Evolutionary conservation across 306 rosid species (phyloP), one percentile per base, ranked within the genome.

Genomic region (Dryas drummondii): DNA sequence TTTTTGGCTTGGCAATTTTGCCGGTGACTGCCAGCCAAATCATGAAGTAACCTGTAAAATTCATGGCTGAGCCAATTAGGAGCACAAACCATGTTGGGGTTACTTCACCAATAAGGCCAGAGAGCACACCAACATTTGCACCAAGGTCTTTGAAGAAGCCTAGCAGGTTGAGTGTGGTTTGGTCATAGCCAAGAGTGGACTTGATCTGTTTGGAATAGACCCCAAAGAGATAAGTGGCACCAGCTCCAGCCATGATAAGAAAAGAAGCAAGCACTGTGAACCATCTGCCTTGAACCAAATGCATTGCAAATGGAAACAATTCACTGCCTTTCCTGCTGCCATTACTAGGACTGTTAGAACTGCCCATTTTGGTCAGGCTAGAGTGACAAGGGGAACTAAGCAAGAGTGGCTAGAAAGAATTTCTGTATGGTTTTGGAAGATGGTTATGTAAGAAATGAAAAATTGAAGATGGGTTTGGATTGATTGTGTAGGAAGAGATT

Each of bases 1-100:
- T 51, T 56, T 56, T 13, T 0, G 88, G 90, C 19, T 55, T 82
- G 9, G 84, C 48, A 7, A 87, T 84, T 68, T 44, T 80, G 10
- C 83, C 82, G 0, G 77, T 80, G 15, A 87, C 79, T 22, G 87
- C 84, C 0, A 85, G 47, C 87, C 89, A 85, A 22, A 87, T 80
- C 86, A 87, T 84, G 81, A 87, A 87, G 44, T 81, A 84, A 4
- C 87, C 86, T 1, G 71, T 42, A 68, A 83, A 86, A 41, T 86
- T 86, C 84, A 86, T 40, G 26, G 68, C 79, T 8, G 86, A 70
- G 22, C 90, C 90, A 22, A 86, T 44, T 0, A 86, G 72, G 19
- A 86, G 86, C 15, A 83, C 86, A 59, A 86, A 78, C 90, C 87
- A 83, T 17, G 87, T 72, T 9, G 87, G 87, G 5, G 87, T 81